Evolutionary conservation across 1,284 basidiomycete genomes (phyloP).

Genomic region (Athelia sp.): DNA sequence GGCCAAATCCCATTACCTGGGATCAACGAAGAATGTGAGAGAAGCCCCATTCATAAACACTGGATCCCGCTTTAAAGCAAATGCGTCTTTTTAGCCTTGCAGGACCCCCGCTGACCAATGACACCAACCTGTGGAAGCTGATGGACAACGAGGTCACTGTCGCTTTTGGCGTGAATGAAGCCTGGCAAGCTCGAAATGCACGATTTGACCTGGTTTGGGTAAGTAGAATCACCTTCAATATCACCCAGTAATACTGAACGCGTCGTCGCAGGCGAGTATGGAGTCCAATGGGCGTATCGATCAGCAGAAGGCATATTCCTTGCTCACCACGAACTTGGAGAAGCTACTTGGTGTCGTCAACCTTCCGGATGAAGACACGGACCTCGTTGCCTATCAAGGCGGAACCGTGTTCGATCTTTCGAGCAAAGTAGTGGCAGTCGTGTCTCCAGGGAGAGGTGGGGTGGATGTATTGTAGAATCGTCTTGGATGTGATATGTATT

Average conservation of each 20-base stretch:
- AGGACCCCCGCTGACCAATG: slow-evolving; percentile 47
- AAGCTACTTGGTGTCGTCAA: slow-evolving; percentile 47
- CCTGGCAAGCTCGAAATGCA: slow-evolving; percentile 64
- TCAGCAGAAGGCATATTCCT: slow-evolving; percentile 48
- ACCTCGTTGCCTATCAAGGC: slow-evolving; percentile 61
- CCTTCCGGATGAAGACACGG: slow-evolving; percentile 27
- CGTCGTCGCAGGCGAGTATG: slow-evolving; percentile 1
- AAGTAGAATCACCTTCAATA: slow-evolving; percentile 8
- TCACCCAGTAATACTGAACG: neutral
- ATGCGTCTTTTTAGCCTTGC: slow-evolving; percentile 30
- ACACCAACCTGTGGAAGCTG: slow-evolving; percentile 41
- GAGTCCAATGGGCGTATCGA: slow-evolving; percentile 44
- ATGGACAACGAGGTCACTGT: slow-evolving; percentile 48
- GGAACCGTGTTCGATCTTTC: slow-evolving; percentile 51
- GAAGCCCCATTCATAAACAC: slow-evolving; percentile 21
- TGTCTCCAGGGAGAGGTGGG: slow-evolving; percentile 38
- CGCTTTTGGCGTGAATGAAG: slow-evolving; percentile 52
- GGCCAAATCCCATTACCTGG: slow-evolving; percentile 62
- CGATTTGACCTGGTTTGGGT: slow-evolving; percentile 75
- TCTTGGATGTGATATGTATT: too few relatives aligned
- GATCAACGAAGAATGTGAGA: slow-evolving; percentile 38
- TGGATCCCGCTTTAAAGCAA: slow-evolving; percentile 1
- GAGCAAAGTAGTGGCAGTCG: slow-evolving; percentile 58
- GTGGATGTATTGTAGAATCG: slow-evolving; percentile 38
- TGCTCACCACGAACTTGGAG: slow-evolving; percentile 62